phyloP scores from a whole-genome alignment of 192 early-diverging fungal species.

The Phycomyces blakesleeanus region DNA sequence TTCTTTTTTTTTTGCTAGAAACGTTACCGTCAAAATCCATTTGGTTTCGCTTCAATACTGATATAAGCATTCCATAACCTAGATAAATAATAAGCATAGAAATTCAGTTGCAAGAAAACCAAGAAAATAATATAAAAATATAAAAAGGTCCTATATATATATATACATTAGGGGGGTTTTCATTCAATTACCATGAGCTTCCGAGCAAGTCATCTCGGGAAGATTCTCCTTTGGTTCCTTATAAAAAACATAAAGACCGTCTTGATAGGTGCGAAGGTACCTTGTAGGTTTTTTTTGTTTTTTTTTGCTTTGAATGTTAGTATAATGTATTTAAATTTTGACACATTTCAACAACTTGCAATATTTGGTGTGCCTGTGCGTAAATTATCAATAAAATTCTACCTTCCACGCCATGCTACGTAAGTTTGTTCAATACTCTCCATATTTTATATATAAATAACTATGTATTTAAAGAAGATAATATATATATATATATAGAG shows the following conservation, averaged over 20 bases:
- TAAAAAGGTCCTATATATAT: no score
- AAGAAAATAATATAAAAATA: no score
- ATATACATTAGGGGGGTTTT: no score
- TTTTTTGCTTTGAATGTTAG: no score
- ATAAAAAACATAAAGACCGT: conserved; percentile 48
- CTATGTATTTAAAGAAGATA: no score
- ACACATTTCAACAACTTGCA: no score
- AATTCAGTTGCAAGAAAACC: no score
- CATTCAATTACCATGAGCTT: conserved; percentile 42
- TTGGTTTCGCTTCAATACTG: conserved; percentile 49
- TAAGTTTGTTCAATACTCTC: conserved; percentile 15
- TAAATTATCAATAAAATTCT: no score
- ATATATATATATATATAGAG: not conserved
- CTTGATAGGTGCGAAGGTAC: conserved; percentile 46
- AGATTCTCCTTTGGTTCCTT: conserved; percentile 47
- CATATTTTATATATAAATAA: no score
- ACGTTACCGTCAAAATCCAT: conserved; percentile 46
- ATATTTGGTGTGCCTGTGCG: no score
- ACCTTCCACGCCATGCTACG: conserved; percentile 23
- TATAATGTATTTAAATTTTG: no score
- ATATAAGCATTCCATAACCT: conserved; percentile 55
- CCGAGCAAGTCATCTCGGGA: conserved; percentile 49
- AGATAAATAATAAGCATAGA: no score
- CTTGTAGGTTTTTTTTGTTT: conserved; percentile 10
- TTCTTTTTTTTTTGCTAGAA: not conserved